These are phyloP conservation scores for Daedaleopsis nitida DNA, from an alignment of 768 basidiomycete species.

Conservation along the genomic window DNA sequence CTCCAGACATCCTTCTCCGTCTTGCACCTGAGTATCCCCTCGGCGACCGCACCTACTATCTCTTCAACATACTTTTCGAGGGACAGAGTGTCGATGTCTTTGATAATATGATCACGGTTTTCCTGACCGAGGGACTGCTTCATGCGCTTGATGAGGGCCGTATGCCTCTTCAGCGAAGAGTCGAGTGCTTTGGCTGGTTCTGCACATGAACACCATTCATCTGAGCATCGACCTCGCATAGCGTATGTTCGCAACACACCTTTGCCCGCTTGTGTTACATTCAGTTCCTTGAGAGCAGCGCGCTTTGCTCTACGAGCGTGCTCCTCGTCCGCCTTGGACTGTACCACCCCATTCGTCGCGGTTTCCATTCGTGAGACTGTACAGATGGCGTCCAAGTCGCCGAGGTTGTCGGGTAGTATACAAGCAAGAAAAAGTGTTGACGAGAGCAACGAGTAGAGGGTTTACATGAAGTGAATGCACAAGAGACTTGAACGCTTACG, in stretches of 20 bases:
- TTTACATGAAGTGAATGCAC: neutral
- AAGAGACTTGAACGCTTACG: neutral
- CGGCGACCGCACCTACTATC: conserved; percentile 82
- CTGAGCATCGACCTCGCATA: neutral
- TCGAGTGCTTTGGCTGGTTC: conserved; percentile 76
- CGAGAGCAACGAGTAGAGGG: neutral
- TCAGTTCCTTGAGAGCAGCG: conserved; percentile 57
- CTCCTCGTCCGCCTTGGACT: conserved; percentile 50
- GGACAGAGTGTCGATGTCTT: conserved; percentile 87
- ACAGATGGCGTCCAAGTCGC: neutral
- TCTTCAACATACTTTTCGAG: conserved; percentile 97
- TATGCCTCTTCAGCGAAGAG: conserved; percentile 95
- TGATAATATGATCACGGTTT: conserved; percentile 84
- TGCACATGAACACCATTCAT: conserved; percentile 30
- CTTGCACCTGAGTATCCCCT: conserved; percentile 86
- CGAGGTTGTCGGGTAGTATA: neutral
- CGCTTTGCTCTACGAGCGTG: conserved; percentile 57
- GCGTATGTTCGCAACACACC: conserved; percentile 37
- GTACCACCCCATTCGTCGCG: conserved; percentile 9
- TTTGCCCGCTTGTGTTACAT: conserved; percentile 49
- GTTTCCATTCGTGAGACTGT: conserved; percentile 14
- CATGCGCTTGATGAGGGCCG: conserved; percentile 92
- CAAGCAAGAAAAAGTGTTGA: neutral
- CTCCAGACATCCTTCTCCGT: conserved; percentile 91
- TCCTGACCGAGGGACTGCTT: conserved; percentile 82